phyloP scores from a whole-genome alignment of 2,329 filamentous ascomycete genomes.

The Didymosphaeria variabile region DNA sequence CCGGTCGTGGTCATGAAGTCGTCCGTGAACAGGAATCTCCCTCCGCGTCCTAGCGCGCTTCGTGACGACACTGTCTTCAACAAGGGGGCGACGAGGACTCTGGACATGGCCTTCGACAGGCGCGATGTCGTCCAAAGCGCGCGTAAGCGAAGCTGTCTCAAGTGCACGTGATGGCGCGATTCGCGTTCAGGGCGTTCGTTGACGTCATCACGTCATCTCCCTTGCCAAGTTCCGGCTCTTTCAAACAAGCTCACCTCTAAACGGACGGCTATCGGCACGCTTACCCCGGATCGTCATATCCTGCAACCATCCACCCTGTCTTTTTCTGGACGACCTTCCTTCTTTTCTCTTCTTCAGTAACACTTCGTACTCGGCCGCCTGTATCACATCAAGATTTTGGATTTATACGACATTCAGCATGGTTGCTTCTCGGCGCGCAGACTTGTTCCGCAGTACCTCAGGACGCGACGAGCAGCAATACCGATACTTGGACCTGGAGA shows the following conservation, averaged over 20 bases:
- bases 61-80: neutral
- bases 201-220: constrained; percentile 3
- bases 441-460: constrained; percentile 25
- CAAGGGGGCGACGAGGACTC: neutral
- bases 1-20: neutral
- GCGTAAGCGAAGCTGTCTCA: neutral
- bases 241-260: constrained; percentile 10
- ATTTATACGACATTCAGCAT: constrained; percentile 16
- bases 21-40: neutral
- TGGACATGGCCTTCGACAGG: neutral
- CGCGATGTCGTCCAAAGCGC: neutral
- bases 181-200: neutral
- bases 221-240: neutral
- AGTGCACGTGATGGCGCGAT: constrained; percentile 14
- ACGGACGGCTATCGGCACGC: neutral
- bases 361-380: neutral
- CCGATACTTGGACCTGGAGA: constrained; percentile 39
- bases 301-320: neutral
- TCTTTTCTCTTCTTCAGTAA: neutral
- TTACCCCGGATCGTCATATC: constrained; percentile 7
- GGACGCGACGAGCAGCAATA: constrained; percentile 19
- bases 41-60: neutral
- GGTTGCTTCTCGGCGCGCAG: constrained; percentile 32
- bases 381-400: neutral
- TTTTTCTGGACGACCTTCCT: neutral